Conservation (phyloP, 2,329 filamentous ascomycete genomes). For the Venturia pyrina region DNA sequence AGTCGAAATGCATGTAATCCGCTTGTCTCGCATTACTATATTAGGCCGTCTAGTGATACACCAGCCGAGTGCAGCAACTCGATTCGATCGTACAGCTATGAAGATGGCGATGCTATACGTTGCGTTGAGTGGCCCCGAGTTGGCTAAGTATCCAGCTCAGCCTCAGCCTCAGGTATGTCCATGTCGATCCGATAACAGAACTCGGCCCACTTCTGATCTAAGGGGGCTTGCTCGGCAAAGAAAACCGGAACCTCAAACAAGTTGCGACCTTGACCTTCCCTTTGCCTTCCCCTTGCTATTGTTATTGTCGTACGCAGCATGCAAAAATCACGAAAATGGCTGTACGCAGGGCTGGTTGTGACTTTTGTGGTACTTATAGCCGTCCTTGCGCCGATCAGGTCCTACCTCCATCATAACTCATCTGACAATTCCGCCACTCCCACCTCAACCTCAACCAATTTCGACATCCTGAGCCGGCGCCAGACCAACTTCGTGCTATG, state of each 20-base stretch:
- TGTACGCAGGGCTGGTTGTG: neutral
- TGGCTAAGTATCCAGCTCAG: neutral
- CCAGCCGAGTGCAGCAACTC: neutral
- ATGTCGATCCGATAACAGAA: neutral
- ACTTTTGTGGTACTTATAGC: neutral
- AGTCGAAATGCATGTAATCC: neutral
- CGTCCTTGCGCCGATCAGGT: neutral
- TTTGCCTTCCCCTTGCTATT: neutral
- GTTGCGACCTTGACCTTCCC: neutral
- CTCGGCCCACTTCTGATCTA: neutral
- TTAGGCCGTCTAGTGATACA: neutral
- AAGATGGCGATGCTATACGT: neutral
- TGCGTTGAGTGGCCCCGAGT: neutral
- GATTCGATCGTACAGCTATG: too few species aligned
- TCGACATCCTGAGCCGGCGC: neutral
- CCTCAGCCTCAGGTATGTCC: neutral
- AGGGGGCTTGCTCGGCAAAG: too few species aligned
- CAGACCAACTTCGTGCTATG: neutral
- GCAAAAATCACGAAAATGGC: neutral
- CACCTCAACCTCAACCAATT: neutral
- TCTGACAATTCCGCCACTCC: neutral
- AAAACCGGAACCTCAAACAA: neutral
- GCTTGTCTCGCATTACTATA: neutral
- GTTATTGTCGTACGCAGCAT: neutral
- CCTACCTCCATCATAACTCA: neutral